These are phyloP conservation scores for Beauveria medogensis DNA, from an alignment of 2,329 filamentous ascomycete genomes.

Conservation along the genomic window DNA sequence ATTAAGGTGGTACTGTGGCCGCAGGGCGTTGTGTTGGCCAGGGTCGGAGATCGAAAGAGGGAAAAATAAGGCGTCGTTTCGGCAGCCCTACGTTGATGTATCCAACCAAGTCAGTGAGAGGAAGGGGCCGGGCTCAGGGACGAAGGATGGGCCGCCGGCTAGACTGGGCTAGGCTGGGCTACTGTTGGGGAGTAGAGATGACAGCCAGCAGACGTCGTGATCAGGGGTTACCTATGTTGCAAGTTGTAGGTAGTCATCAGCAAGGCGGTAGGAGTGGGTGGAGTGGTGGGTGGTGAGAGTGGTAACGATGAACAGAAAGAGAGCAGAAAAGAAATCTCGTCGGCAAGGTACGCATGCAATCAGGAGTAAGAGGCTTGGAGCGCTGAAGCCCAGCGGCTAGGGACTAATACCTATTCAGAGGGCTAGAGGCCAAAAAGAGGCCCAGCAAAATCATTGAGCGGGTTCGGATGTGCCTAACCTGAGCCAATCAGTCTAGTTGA, in stretches of 20 bases:
- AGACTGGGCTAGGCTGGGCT: neutral
- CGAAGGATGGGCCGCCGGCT: neutral
- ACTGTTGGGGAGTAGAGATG: neutral
- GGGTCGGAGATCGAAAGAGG: neutral
- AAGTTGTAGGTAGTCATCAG: too few species aligned
- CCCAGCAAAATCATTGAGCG: neutral
- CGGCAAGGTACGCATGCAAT: neutral
- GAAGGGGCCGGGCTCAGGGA: neutral
- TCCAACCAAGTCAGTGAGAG: neutral
- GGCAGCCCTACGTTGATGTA: constrained; percentile 3
- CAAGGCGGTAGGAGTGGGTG: neutral
- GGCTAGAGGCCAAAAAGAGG: neutral
- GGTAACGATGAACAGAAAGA: neutral
- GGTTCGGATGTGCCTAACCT: neutral
- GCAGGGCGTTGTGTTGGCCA: neutral
- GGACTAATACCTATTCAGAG: neutral
- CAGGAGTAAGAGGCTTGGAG: too few species aligned
- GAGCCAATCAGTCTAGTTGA: neutral
- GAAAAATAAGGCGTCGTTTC: neutral
- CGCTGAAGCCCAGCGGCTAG: neutral
- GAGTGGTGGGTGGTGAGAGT: neutral
- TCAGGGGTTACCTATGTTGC: neutral
- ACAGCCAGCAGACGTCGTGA: neutral
- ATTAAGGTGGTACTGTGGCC: neutral
- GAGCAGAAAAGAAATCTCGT: neutral